Base-by-base conservation (phyloP, 176 grass and related monocot genomes). In the Canna indica region DNA sequence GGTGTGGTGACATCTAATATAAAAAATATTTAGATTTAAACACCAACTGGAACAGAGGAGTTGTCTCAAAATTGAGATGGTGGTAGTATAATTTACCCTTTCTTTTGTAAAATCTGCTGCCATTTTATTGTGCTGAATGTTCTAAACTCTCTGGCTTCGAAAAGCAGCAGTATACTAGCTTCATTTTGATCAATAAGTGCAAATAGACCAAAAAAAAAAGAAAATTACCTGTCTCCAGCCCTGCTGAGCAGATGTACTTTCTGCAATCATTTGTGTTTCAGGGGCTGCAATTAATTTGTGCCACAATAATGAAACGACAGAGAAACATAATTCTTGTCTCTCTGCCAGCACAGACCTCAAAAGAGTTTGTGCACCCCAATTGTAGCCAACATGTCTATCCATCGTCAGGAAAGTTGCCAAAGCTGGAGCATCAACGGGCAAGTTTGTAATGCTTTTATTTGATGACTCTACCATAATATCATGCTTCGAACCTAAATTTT, bases 231-330 rank as follows among this genome's bases (percentile, higher is more conserved):
- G 89, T 70, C 94, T 90, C 94, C 94, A 99, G 48, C 94, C 94
- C 75, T 99, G 94, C 75, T 99, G 94, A 82, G 94, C 94, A 66
- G 94, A 99, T 52, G 94, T 99, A 86, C 94, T 90, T 87, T 99
- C 94, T 53, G 89, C 94, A 82, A 75, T 83, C 94, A 99, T 90
- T 88, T 99, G 83, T 73, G 83, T 93, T 85, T 99, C 94, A 5
- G 94, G 94, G 63, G 86, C 88, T 77, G 82, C 90, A 71, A 99
- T 88, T 73, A 99, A 75, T 64, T 99, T 99, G 74, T 87, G 86
- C 94, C 94, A 99, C 74, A 99, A 85, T 77, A 99, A 83, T 1
- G 89, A 87, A 70, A 99, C 90, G 79, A 99, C 94, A 74, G 94
- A 99, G 74, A 99, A 90, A 60, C 94, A 99, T 47, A 92, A 30